Conservation (phyloP, 108 stramenopile genomes). For the Pseudonitzschia multistriata region DNA sequence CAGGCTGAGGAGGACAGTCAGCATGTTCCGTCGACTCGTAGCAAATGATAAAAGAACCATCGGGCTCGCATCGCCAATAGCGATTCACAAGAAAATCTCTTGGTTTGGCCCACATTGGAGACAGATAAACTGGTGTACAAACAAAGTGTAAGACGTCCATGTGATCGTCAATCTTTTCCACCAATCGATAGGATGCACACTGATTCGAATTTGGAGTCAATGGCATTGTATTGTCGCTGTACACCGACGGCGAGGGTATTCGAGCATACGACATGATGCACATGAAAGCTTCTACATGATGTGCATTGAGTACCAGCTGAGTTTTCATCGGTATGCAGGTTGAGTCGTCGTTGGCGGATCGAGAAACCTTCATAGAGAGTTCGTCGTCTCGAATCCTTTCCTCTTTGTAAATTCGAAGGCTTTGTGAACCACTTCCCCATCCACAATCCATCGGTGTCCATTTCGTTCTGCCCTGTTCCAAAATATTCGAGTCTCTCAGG, state of each 20-base stretch:
- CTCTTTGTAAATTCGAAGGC: conserved; percentile 73
- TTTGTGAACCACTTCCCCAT: conserved; percentile 58
- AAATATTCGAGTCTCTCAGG: conserved; percentile 18
- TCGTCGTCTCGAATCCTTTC: conserved; percentile 26
- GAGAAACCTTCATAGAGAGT: conserved; percentile 12
- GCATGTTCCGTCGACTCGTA: conserved; percentile 76
- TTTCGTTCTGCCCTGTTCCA: conserved; percentile 21
- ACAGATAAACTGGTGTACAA: conserved; percentile 78
- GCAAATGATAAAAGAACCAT: conserved; percentile 85
- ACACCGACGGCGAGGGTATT: conserved; percentile 18
- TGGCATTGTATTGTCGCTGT: conserved; percentile 5
- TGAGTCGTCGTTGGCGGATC: conserved; percentile 31
- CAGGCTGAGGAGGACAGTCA: conserved; percentile 64
- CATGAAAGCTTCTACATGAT: conserved; percentile 79
- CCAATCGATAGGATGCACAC: conserved; percentile 67
- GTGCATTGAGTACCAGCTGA: conserved; percentile 65
- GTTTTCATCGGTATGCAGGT: conserved; percentile 69
- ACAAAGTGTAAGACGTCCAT: conserved; percentile 87
- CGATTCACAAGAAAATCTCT: conserved; percentile 86
- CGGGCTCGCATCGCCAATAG: conserved; percentile 89
- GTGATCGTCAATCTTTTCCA: conserved; percentile 89
- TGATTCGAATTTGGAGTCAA: conserved; percentile 64
- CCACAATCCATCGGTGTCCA: conserved; percentile 80
- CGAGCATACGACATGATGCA: conserved; percentile 75
- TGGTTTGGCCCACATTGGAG: conserved; percentile 88